Conservation (phyloP, 371 early-diverging fungal genomes). For the Rhizopus delemar region DNA sequence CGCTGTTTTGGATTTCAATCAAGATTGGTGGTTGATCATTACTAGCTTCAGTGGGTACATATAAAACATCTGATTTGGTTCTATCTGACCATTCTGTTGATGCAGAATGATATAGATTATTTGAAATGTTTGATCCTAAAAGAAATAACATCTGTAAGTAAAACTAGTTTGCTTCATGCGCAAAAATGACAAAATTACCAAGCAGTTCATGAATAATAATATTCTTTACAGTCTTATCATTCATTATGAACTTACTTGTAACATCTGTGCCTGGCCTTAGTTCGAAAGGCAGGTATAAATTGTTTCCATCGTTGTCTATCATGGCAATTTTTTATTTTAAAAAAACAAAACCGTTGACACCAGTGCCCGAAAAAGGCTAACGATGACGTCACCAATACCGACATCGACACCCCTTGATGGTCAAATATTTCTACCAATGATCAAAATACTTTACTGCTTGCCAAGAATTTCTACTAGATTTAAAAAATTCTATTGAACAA, state of each 20-base stretch:
- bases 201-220: constrained; percentile 8
- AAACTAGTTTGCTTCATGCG: constrained; percentile 8
- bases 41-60: constrained; percentile 13
- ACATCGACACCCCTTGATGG: too few species aligned
- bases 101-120: constrained; percentile 12
- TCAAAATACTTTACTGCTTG: too few species aligned
- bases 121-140: constrained; percentile 8
- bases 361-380: too few species aligned
- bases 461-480: background rate
- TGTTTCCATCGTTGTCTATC: too few species aligned
- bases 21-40: constrained; percentile 15
- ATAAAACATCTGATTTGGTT: constrained; percentile 17
- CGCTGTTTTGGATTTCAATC: constrained; percentile 18
- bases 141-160: constrained; percentile 11
- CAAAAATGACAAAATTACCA: constrained; percentile 16
- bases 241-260: constrained; percentile 10
- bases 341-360: too few species aligned
- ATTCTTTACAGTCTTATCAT: constrained; percentile 3
- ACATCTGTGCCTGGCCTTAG: constrained; percentile 13
- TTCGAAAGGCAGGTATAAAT: constrained; percentile 12
- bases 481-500: too few species aligned
- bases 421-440: too few species aligned
- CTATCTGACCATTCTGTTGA: constrained; percentile 22
- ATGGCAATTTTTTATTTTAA: too few species aligned
- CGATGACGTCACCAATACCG: too few species aligned